A percentile compares a stretch with the other conserved stretches of the same genome.
phyloP scores from a whole-genome alignment of 352 stramenopile genomes.

The Phytopythium cucurbitacearum region DNA sequence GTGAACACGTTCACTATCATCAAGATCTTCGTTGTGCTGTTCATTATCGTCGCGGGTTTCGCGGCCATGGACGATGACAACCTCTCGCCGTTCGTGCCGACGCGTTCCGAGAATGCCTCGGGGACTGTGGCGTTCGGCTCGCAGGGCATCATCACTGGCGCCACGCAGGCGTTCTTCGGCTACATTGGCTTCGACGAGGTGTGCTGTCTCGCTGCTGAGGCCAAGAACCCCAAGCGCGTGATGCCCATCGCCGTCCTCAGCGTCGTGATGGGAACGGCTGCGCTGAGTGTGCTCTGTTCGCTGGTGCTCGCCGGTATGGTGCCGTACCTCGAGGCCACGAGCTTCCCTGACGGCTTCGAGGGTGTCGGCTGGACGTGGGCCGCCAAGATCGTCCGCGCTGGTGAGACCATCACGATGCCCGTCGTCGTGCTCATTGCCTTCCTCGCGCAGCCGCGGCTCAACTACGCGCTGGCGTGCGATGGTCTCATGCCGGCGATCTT shows the following conservation, averaged over 20 bases:
- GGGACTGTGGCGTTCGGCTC: constrained; percentile 34
- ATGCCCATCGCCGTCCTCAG: constrained; percentile 80
- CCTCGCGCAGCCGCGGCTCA: constrained; percentile 90
- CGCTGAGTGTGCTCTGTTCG: constrained; percentile 68
- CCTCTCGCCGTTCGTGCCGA: constrained; percentile 79
- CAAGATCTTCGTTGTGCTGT: constrained; percentile 74
- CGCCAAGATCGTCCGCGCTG: constrained; percentile 43
- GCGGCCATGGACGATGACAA: constrained; percentile 74
- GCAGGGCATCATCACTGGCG: constrained; percentile 73
- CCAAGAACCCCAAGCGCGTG: constrained; percentile 73
- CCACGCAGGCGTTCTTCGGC: constrained; percentile 90
- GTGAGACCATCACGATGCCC: constrained; percentile 85
- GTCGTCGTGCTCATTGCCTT: constrained; percentile 94
- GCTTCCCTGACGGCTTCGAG: constrained; percentile 51
- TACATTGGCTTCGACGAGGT: constrained; percentile 95
- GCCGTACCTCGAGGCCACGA: constrained; percentile 32
- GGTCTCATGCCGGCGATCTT: constrained; percentile 83
- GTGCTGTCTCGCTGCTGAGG: constrained; percentile 81
- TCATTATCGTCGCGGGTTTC: constrained; percentile 89
- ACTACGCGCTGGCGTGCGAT: constrained; percentile 92
- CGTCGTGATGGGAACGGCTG: constrained; percentile 66
- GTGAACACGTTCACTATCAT: constrained; percentile 81
- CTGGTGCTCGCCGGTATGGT: constrained; percentile 86
- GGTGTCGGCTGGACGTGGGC: constrained; percentile 39
- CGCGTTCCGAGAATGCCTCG: constrained; percentile 11